These are phyloP conservation scores for Aspergillus wentii DNA, from an alignment of 495 filamentous ascomycete species.

Conservation along the genomic window DNA sequence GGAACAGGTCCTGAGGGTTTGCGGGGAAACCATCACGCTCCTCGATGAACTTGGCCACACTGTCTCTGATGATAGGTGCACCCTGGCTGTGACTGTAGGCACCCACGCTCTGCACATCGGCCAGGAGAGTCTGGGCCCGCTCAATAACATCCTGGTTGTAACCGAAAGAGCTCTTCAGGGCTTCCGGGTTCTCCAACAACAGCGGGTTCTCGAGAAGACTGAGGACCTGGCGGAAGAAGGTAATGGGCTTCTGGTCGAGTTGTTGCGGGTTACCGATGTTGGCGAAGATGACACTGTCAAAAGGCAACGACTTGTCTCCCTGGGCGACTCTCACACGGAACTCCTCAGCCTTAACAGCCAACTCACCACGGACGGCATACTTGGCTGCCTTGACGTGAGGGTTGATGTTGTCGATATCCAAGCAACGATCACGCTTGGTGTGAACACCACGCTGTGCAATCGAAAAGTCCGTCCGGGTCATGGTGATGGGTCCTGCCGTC, in stretches of 20 bases:
- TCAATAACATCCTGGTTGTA: constrained; percentile 87
- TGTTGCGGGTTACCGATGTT: constrained; percentile 99
- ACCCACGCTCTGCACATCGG: constrained; percentile 82
- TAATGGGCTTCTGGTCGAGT: constrained; percentile 97
- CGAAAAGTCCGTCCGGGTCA: constrained; percentile 32
- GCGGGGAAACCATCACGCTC: constrained; percentile 83
- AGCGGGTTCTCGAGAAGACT: constrained; percentile 88
- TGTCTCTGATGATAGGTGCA: constrained; percentile 75
- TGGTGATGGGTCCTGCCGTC: constrained; percentile 23
- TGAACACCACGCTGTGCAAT: constrained; percentile 20
- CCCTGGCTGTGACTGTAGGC: constrained; percentile 96
- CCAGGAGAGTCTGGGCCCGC: constrained; percentile 72
- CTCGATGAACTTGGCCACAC: constrained; percentile 89
- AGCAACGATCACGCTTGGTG: constrained; percentile 36
- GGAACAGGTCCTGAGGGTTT: constrained; percentile 72
- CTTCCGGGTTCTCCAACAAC: constrained; percentile 73
- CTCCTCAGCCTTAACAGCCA: constrained; percentile 84
- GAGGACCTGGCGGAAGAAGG: constrained; percentile 96
- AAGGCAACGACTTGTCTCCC: constrained; percentile 66
- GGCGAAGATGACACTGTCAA: constrained; percentile 85
- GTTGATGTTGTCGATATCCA: constrained; percentile 89
- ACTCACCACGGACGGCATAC: constrained; percentile 94
- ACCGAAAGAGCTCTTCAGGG: constrained; percentile 57
- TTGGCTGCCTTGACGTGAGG: constrained; percentile 75
- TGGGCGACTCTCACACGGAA: constrained; percentile 68